Conservation (phyloP, 2,329 filamentous ascomycete genomes). For the Cordyceps fumosorosea region DNA sequence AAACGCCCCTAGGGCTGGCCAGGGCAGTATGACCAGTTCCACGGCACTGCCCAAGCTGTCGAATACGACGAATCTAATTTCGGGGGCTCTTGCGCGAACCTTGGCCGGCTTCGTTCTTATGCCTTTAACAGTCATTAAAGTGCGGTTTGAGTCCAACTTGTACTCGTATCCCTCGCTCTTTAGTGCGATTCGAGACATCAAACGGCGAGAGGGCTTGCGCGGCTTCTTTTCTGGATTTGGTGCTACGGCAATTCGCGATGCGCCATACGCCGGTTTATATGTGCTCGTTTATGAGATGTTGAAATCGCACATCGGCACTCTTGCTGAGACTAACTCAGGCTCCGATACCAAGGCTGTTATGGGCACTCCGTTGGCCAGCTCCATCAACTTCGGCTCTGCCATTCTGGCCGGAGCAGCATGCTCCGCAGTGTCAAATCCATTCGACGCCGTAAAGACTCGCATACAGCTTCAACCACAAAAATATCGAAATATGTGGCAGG, state of each 20-base stretch:
- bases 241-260: constrained; percentile 86
- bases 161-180: constrained; percentile 76
- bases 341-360: constrained; percentile 20
- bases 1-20: constrained; percentile 17
- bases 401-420: constrained; percentile 74
- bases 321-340: constrained; percentile 11
- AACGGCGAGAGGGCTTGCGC: constrained; percentile 62
- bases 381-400: constrained; percentile 81
- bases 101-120: constrained; percentile 87
- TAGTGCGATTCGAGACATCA: constrained; percentile 68
- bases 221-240: constrained; percentile 94
- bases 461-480: constrained; percentile 80
- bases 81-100: constrained; percentile 77
- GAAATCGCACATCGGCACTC: constrained; percentile 52
- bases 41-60: constrained; percentile 76
- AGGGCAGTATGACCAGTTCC: constrained; percentile 35
- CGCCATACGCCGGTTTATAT: constrained; percentile 94
- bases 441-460: constrained; percentile 92
- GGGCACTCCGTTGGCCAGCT: constrained; percentile 37
- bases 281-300: constrained; percentile 87
- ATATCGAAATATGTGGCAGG: constrained; percentile 78
- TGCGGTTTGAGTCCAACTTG: constrained; percentile 83
- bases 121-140: constrained; percentile 94
- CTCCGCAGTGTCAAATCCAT: constrained; percentile 88
- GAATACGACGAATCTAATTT: constrained; percentile 76